Evolutionary conservation across 345 rosid species (phyloP), one percentile per base, ranked within the genome.

Genomic region (Eucalyptus grandis): DNA sequence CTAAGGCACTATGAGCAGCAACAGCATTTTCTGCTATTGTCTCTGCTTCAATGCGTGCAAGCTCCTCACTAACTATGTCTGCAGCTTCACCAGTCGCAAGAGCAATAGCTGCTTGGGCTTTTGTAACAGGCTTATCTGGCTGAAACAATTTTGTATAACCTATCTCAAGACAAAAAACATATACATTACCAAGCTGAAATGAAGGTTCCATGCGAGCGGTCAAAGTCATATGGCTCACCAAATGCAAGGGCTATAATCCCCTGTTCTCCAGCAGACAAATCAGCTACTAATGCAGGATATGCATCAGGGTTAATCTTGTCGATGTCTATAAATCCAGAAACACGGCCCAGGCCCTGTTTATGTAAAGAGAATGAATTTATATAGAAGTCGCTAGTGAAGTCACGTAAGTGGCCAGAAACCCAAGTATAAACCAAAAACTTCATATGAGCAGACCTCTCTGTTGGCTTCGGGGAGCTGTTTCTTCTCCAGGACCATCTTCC

Each of bases 401-500:
- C 50, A 47, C 58, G 37, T 19, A 49, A n/a, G 81, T 58, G 87
- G 88, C 86, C 53, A 10, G 56, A 90, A 44, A 67, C 44, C 62
- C 51, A 49, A 77, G 56, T 31, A n/a, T 62, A 46, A 49, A 15
- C 47, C n/a, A 31, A 46, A 46, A 88, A 72, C 37, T 37, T 22
- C 62, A 91, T 58, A 58, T 40, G 54, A 37, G 46, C 44, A 58
- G 69, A 98, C 99, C 98, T 96, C 93, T 93, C 89, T 91, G 89
- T 98, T 93, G 88, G 97, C 97, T 94, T 95, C 97, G 88, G 98
- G 97, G 86, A 98, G 98, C 88, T 95, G 96, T 90, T 94, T 92
- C 86, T 91, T 95, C 93, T 97, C 99, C 40, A 98, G 90, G 88
- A 97, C 96, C 99, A 97, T 97, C 94, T 97, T 98, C 99, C 99